phyloP scores from a whole-genome alignment of 441 rosid genomes.

The Arabidopsis lyrata region DNA sequence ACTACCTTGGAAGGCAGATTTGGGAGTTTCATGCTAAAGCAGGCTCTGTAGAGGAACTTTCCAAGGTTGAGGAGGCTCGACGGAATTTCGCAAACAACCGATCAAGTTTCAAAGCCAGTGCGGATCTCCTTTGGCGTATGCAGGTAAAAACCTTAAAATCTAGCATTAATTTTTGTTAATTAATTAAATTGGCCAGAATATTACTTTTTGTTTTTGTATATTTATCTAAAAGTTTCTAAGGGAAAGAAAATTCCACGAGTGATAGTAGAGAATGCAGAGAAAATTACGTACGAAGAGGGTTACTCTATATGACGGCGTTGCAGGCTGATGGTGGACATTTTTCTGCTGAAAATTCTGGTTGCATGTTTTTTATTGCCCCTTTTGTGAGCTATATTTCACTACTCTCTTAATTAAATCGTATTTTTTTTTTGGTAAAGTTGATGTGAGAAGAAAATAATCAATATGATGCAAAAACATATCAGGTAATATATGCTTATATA shows the following conservation, averaged over 20 bases:
- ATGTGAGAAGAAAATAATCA: background rate
- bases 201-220: too few species aligned
- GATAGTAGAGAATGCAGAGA: conserved; percentile 57
- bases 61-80: conserved; percentile 17
- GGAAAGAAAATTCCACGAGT: conserved; percentile 54
- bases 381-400: conserved; percentile 31
- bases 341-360: conserved; percentile 74
- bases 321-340: conserved; percentile 75
- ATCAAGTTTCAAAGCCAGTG: conserved; percentile 4
- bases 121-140: conserved; percentile 37
- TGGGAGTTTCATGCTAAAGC: conserved; percentile 28
- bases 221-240: conserved; percentile 36
- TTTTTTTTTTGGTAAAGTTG: background rate
- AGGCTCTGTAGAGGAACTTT: conserved; percentile 22
- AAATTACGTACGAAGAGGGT: conserved; percentile 56
- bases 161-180: background rate
- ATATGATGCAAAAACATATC: background rate
- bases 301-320: conserved; percentile 58
- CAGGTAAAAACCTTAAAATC: conserved; percentile 23
- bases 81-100: conserved; percentile 1
- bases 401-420: background rate
- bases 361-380: conserved; percentile 59
- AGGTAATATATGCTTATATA: conserved; percentile 68
- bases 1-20: conserved; percentile 18
- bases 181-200: background rate